phyloP scores from a whole-genome alignment of 1,284 basidiomycete species.

The Xerocomus minutiporus region DNA sequence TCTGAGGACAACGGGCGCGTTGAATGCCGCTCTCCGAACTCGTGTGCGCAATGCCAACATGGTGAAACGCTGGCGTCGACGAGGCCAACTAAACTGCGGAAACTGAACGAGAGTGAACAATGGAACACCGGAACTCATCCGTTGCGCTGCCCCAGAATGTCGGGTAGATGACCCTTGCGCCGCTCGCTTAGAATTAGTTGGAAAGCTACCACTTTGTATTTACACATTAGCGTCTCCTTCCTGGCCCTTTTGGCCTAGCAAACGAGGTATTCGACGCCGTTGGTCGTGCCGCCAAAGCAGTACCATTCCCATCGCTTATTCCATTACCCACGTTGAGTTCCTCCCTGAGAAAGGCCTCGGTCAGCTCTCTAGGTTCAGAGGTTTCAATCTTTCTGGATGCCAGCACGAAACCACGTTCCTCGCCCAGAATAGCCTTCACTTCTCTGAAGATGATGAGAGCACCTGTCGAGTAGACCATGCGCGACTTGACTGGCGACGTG shows the following conservation, averaged over 20 bases:
- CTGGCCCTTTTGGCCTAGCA: conserved; percentile 58
- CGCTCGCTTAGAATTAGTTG: too few species aligned
- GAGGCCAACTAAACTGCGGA: too few species aligned
- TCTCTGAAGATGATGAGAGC: conserved; percentile 53
- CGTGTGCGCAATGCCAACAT: too few species aligned
- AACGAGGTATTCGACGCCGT: conserved; percentile 43
- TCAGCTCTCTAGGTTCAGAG: conserved; percentile 71
- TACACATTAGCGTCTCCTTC: conserved; percentile 35
- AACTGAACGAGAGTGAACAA: too few species aligned
- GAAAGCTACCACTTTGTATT: neutral
- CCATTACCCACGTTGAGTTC: conserved; percentile 45
- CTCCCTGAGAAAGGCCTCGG: conserved; percentile 55
- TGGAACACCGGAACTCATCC: too few species aligned
- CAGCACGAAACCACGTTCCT: conserved; percentile 40
- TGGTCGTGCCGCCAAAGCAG: conserved; percentile 4
- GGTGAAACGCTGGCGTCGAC: too few species aligned
- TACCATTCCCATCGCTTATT: conserved; percentile 8
- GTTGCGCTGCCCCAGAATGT: too few species aligned
- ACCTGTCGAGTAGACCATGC: conserved; percentile 84
- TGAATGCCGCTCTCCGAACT: too few species aligned
- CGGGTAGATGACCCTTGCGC: too few species aligned
- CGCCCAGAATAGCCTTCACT: conserved; percentile 49
- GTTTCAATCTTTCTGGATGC: conserved; percentile 73
- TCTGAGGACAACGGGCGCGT: too few species aligned
- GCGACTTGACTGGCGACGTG: conserved; percentile 70